Evolutionary conservation across 495 filamentous ascomycete genomes (phyloP).

Genomic region (Penicillium odoratum): DNA sequence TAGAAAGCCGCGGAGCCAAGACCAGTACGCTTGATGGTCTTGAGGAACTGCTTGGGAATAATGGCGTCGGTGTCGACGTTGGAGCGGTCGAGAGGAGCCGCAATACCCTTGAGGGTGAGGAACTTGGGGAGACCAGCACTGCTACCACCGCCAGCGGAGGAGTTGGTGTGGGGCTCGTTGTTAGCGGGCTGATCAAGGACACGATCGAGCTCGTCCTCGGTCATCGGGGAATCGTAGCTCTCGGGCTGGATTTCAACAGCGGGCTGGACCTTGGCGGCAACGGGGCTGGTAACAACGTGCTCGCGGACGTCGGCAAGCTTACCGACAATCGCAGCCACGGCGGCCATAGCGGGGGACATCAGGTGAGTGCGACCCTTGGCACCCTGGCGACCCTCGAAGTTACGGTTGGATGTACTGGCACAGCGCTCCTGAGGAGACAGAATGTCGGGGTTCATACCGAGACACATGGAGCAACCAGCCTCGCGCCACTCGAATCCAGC

Average conservation of each 20-base stretch:
- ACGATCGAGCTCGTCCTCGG: conserved; percentile 74
- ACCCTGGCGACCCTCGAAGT: conserved; percentile 96
- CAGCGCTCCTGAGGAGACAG: conserved; percentile 92
- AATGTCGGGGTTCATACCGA: conserved; percentile 99
- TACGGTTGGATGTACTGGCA: conserved; percentile 93
- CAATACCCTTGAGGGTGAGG: conserved; percentile 77
- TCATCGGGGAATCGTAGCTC: conserved; percentile 64
- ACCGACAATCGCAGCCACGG: conserved; percentile 83
- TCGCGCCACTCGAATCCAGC: conserved; percentile 98
- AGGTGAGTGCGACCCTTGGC: conserved; percentile 91
- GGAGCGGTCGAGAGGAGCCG: conserved; percentile 79
- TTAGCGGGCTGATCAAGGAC: conserved; percentile 77
- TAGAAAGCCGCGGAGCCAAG: conserved; percentile 86
- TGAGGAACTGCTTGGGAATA: conserved; percentile 98
- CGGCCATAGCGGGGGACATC: conserved; percentile 97
- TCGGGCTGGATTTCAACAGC: conserved; percentile 59
- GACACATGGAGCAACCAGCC: conserved; percentile 97
- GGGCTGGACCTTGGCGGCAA: conserved; percentile 57
- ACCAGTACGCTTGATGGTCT: conserved; percentile 98
- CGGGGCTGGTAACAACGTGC: conserved; percentile 59
- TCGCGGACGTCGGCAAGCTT: conserved; percentile 91
- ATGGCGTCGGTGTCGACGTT: conserved; percentile 99
- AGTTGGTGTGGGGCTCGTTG: conserved; percentile 60
- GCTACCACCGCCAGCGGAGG: conserved; percentile 45
- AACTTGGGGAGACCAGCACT: conserved; percentile 78